Base-by-base conservation (phyloP, 202 grass and related monocot genomes). In the Zoysia matrella region DNA sequence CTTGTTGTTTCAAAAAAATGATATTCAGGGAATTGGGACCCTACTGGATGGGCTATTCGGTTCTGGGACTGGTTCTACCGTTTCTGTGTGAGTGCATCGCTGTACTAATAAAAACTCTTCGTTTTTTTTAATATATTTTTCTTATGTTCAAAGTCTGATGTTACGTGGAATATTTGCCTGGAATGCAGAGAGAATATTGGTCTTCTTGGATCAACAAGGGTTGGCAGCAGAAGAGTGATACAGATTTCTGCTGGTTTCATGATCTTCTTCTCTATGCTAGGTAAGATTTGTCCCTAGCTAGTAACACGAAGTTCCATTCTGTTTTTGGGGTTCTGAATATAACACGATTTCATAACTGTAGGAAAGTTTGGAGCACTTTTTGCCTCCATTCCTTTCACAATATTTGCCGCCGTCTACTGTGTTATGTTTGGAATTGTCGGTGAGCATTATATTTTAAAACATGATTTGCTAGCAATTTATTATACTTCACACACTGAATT, bases 231-330 rank as follows among this genome's bases (percentile, higher is more conserved):
- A 65, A 91, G 96, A 83, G 89, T 95, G 68, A 85, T 99, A 81
- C 96, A 99, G 65, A 95, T 99, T 75, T 99, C 96, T 70, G 93
- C 93, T 84, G 89, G 89, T 85, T 99, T 99, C 83, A 99, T 99
- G 96, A 94, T 99, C 11, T 94, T 99, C 71, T 99, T 99, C 85
- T 99, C 96, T 58, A 79, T 99, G 53, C 81, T 99, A 72, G 96
- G 92, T 99, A 83, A 80, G 39, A 72, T 67, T 68, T 73, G 7
- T 76, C 55, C 10, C 8, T 5, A 52, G 11, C 15, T 15, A 30
- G n/a, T 43, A 47, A 74, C 15, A 69, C 12, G n/a, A 65, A 41
- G 15, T 4, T 41, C 11, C 3, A 6, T n/a, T 67, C 3, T 0
- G 63, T 82, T 79, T 69, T 70, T 9, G 11, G 43, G 15, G 0